Evolutionary conservation across 805 yeast species (phyloP).

Genomic region (Hyphopichia homilentoma): DNA sequence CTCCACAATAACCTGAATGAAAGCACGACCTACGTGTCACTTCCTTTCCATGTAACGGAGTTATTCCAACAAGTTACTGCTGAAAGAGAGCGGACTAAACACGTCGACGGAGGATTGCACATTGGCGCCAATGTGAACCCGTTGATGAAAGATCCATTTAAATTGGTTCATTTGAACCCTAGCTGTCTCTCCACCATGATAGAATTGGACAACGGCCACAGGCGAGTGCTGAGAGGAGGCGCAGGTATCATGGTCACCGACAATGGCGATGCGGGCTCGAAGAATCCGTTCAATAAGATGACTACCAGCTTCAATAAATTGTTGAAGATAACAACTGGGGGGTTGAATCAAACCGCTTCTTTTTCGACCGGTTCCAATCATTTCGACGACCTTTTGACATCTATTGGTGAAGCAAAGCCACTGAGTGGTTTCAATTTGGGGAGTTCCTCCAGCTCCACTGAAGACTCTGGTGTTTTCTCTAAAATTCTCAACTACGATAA

Average conservation of each 20-base stretch:
- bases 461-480: constrained; percentile 23
- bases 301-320: constrained; percentile 29
- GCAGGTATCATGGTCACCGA: constrained; percentile 6
- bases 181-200: constrained; percentile 41
- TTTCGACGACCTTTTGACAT: constrained; percentile 16
- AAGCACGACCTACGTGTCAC: constrained; percentile 50
- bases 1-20: constrained; percentile 28
- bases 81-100: constrained; percentile 31
- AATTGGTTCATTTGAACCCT: constrained; percentile 50
- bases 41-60: constrained; percentile 47
- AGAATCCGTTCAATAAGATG: constrained; percentile 30
- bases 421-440: not conserved
- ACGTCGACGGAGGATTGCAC: constrained; percentile 40
- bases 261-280: constrained; percentile 6
- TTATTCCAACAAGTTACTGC: constrained; percentile 34
- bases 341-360: too few relatives aligned
- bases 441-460: constrained; percentile 7
- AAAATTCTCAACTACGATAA: constrained; percentile 30
- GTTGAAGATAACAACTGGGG: constrained; percentile 9
- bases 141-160: constrained; percentile 48
- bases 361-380: constrained; percentile 2
- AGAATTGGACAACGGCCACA: constrained; percentile 9
- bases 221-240: constrained; percentile 4
- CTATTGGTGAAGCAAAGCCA: too few relatives aligned
- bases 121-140: constrained; percentile 56